Conservation (phyloP, 2,329 filamentous ascomycete species). For the Botrytis byssoidea region DNA sequence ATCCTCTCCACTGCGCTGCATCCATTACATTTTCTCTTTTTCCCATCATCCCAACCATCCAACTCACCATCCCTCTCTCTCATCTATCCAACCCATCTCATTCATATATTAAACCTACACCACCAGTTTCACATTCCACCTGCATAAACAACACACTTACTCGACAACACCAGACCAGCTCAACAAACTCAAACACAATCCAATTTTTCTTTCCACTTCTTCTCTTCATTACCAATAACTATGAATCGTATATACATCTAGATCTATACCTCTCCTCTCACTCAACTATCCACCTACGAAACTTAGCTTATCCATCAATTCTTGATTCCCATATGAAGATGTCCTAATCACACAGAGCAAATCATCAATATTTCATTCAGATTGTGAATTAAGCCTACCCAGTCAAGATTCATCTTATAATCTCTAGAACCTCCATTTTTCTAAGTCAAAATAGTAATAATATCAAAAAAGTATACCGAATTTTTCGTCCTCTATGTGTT, state of each 20-base stretch:
- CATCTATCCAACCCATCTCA: neutral
- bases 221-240: neutral
- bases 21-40: neutral
- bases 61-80: neutral
- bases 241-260: neutral
- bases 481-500: neutral
- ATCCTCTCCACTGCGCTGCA: neutral
- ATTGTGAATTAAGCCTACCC: no score
- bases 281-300: neutral
- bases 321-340: neutral
- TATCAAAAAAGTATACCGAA: neutral
- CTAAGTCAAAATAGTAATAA: neutral
- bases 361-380: no score
- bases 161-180: neutral
- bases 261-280: neutral
- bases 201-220: neutral
- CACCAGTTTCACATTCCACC: neutral
- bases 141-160: neutral
- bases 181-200: neutral
- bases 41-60: neutral
- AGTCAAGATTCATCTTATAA: neutral
- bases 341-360: neutral
- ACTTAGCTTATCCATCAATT: neutral
- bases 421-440: neutral
- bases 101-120: neutral